Base-by-base conservation (phyloP, 306 rosid genomes). In the Psophocarpus tetragonolobus region DNA sequence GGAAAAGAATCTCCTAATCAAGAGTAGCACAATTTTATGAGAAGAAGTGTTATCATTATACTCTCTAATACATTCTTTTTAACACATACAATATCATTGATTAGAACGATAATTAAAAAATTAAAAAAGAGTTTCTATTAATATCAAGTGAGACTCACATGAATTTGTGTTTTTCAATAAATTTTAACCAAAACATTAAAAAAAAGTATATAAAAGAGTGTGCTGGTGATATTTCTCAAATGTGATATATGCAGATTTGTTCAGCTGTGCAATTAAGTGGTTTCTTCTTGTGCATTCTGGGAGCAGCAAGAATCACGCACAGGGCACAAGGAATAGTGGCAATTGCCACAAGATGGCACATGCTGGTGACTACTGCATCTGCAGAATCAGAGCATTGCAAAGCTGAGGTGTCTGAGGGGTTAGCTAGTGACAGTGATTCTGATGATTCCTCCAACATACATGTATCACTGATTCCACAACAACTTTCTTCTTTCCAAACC, bases 261-360 rank as follows among this genome's bases (percentile, higher is more conserved):
- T 94, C 97, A 23, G 97, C 78, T 1, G 97, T 92, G 63, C 88
- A 95, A 77, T 33, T 91, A 32, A 85, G 97, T 73, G 98, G 98
- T 5, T 77, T 90, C 76, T 86, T 87, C 78, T 24, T 91, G 80
- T 92, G 98, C 62, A 60, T 95, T 5, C 0, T 91, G 53, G 98
- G 94, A 42, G 98, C 98, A 0, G 88, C 98, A 45, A 91, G 92
- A 86, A 95, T 95, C 73, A 95, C 98, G 8, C 97, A 95, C 24
- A 92, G 96, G 83, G 98, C 97, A 36, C 98, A 95, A 85, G 88
- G 92, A 68, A 89, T 92, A 8, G 92, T 90, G 32, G 81, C 97
- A 5, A 84, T 91, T 42, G 97, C 97, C 7, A 84, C 96, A 10
- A 80, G 90, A 86, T 95, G 98, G 98, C 90, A 95, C 86, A 89